phyloP scores from a whole-genome alignment of 495 filamentous ascomycete species.

The Podospora fimiseda region DNA sequence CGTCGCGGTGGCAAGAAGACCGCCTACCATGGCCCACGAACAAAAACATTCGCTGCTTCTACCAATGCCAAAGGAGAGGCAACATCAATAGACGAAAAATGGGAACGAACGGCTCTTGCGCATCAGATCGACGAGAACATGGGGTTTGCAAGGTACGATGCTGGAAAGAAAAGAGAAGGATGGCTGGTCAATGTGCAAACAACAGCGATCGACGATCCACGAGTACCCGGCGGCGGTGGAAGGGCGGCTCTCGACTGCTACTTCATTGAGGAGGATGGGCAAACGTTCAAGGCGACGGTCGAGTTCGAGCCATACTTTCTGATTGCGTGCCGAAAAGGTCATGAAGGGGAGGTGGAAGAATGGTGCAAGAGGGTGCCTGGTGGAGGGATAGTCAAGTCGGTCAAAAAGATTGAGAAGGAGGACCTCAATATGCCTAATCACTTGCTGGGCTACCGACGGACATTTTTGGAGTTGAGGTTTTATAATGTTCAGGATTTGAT shows the following conservation, averaged over 20 bases:
- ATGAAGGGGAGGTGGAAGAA: conserved; percentile 91
- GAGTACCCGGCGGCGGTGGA: conserved; percentile 64
- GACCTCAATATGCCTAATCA: conserved; percentile 96
- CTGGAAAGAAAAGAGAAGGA: conserved; percentile 75
- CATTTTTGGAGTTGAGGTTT: conserved; percentile 79
- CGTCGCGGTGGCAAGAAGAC: conserved; percentile 45
- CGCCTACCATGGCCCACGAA: conserved; percentile 48
- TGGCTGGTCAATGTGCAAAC: conserved; percentile 96
- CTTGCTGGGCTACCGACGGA: conserved; percentile 80
- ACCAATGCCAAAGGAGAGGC: conserved; percentile 70
- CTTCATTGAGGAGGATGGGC: conserved; percentile 89
- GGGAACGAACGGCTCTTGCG: conserved; percentile 75
- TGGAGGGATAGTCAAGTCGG: conserved; percentile 74
- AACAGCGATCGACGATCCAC: conserved; percentile 79
- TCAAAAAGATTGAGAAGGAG: conserved; percentile 79
- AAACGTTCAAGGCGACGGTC: conserved; percentile 91
- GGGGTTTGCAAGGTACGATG: conserved; percentile 89
- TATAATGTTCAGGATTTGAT: conserved; percentile 81
- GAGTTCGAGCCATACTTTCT: conserved; percentile 97
- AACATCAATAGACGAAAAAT: conserved; percentile 77
- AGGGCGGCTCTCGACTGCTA: conserved; percentile 93
- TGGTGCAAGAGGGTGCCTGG: conserved; percentile 79
- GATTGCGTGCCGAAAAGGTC: conserved; percentile 79
- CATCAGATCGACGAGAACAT: conserved; percentile 89
- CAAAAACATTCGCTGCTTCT: conserved; percentile 71